A percentile compares a stretch with the other conserved stretches of the same genome.
These are phyloP conservation scores for Scutellaria galericulata DNA, from an alignment of 257 asterid species.

Conservation along the genomic window DNA sequence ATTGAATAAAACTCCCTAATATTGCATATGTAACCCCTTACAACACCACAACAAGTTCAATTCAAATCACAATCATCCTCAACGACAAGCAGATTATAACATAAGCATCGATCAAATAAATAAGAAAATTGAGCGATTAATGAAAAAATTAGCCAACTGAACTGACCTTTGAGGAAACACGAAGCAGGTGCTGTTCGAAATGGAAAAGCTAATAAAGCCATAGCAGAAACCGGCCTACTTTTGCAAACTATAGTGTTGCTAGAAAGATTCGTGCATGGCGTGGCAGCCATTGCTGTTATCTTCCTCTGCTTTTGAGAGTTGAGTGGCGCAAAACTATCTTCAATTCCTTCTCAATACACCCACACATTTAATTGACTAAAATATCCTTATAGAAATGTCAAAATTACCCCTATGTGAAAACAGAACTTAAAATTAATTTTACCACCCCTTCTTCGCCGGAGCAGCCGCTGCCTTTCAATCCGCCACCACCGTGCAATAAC, in stretches of 20 bases:
- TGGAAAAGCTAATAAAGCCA: constrained; percentile 47
- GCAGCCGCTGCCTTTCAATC: no score
- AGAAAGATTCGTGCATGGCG: constrained; percentile 36
- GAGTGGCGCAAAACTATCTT: constrained; percentile 36
- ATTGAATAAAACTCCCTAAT: not conserved
- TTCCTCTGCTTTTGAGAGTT: not conserved
- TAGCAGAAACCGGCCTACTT: constrained; percentile 39
- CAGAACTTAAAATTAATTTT: no score
- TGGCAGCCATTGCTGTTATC: constrained; percentile 50
- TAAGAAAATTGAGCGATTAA: not conserved
- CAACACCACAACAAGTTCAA: not conserved
- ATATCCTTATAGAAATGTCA: no score
- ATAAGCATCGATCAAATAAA: not conserved
- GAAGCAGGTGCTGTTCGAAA: constrained; percentile 32
- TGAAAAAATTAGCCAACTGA: constrained; percentile 6
- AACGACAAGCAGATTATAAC: not conserved
- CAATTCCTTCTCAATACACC: no score
- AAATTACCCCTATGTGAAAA: no score
- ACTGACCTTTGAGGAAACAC: constrained; percentile 44
- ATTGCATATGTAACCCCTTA: not conserved
- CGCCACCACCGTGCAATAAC: no score
- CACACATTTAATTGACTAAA: no score
- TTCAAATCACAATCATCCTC: not conserved
- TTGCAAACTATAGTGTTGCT: constrained; percentile 41
- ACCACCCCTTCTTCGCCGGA: no score